A percentile compares a stretch with the other conserved stretches of the same genome.
These are phyloP conservation scores for Urtica urens DNA, from an alignment of 306 rosid genomes.

Conservation along the genomic window DNA sequence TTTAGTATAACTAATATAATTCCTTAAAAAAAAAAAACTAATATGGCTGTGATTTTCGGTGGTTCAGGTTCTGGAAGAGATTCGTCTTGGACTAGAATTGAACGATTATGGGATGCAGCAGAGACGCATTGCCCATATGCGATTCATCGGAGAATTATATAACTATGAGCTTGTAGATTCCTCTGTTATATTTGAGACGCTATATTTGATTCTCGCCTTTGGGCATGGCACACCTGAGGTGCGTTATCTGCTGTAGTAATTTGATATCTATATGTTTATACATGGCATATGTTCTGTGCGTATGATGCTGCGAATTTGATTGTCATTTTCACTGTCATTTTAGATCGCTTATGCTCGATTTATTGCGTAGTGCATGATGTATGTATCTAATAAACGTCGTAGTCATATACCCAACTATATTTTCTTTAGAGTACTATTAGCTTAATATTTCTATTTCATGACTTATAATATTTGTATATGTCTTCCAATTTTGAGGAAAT, in stretches of 20 bases:
- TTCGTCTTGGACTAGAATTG: constrained; percentile 82
- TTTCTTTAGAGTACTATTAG: no score
- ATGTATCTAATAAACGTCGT: not conserved
- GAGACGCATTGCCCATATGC: constrained; percentile 84
- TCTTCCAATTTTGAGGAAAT: no score
- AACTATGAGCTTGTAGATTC: constrained; percentile 97
- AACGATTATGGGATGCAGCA: constrained; percentile 99
- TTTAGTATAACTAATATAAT: no score
- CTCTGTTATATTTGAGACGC: constrained; percentile 89
- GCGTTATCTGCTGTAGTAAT: constrained; percentile 9
- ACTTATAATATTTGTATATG: no score
- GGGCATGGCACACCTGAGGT: constrained; percentile 95
- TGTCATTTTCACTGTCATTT: not conserved
- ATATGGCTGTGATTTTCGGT: no score
- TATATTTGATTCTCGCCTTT: constrained; percentile 62
- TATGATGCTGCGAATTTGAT: not conserved
- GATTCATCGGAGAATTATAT: constrained; percentile 94
- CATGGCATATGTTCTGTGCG: not conserved
- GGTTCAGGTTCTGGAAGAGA: constrained; percentile 97
- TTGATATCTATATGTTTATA: not conserved
- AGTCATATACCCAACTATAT: no score
- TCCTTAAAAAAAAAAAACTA: no score
- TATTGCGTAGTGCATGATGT: no score
- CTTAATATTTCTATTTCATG: no score
- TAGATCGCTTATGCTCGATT: no score